Evolutionary conservation across 768 basidiomycete genomes (phyloP).

Genomic region (Boletus rubroflammeus): DNA sequence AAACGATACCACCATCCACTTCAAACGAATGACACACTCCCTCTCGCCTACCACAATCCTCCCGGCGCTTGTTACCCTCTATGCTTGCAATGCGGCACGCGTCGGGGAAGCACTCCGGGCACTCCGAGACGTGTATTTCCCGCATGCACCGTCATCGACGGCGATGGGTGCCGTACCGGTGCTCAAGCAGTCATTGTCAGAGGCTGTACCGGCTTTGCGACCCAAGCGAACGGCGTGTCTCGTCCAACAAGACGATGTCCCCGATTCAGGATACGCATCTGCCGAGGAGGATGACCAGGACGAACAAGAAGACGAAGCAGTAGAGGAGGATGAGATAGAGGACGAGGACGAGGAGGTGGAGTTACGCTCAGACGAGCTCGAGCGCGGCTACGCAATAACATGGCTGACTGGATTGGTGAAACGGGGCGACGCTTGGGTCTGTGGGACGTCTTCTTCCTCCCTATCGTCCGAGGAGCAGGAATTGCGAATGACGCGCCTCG

Average conservation of each 20-base stretch:
- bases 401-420: conserved; percentile 74
- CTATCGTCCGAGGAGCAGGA: conserved; percentile 36
- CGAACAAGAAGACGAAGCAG: conserved; percentile 11
- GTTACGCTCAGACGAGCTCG: conserved; percentile 62
- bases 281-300: conserved; percentile 58
- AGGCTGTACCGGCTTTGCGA: conserved; percentile 22
- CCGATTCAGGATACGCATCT: conserved; percentile 79
- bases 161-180: conserved; percentile 5
- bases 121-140: conserved; percentile 53
- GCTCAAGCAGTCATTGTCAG: conserved; percentile 18
- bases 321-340: conserved; percentile 9
- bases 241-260: conserved; percentile 43
- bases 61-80: conserved; percentile 50
- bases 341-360: conserved; percentile 13
- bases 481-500: conserved; percentile 43
- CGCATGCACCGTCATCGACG: conserved; percentile 22
- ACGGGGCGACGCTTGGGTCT: conserved; percentile 53
- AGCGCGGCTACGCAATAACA: conserved; percentile 62
- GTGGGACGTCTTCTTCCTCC: conserved; percentile 11
- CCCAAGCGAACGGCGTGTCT: conserved; percentile 18
- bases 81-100: conserved; percentile 32
- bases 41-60: conserved; percentile 49
- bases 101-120: conserved; percentile 42
- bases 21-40: conserved; percentile 11
- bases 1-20: conserved; percentile 5